phyloP scores from a whole-genome alignment of 805 yeast species.

The Nakazawaea sp. region DNA sequence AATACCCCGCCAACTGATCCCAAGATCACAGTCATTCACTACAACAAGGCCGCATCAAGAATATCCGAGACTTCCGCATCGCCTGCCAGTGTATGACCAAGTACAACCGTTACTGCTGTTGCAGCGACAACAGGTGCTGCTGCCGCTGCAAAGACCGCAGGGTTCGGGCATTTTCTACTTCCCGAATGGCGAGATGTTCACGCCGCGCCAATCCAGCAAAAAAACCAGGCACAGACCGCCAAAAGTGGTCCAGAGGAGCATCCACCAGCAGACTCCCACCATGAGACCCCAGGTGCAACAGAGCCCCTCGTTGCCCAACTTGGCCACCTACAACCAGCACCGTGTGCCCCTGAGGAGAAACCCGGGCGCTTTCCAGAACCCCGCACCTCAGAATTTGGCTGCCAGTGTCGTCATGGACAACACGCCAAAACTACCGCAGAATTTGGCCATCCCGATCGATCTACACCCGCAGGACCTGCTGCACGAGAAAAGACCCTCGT shows the following conservation, averaged over 20 bases:
- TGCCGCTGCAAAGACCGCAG: no score
- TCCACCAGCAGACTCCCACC: background rate
- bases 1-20: conserved; percentile 9
- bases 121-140: no score
- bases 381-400: background rate
- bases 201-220: conserved; percentile 36
- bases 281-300: background rate
- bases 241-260: conserved; percentile 14
- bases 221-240: conserved; percentile 31
- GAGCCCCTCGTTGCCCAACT: conserved; percentile 10
- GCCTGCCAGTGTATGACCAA: no score
- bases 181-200: conserved; percentile 49
- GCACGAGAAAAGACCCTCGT: conserved; percentile 14
- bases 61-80: no score
- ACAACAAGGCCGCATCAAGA: no score
- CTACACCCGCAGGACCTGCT: background rate
- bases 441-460: background rate
- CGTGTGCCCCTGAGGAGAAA: conserved; percentile 5
- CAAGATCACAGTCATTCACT: conserved; percentile 3
- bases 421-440: background rate
- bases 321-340: conserved; percentile 1
- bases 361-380: background rate
- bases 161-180: conserved; percentile 29
- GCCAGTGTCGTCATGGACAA: background rate
- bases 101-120: no score